Conservation (phyloP, 2,329 filamentous ascomycete genomes). For the Lasiodiplodia theobromae region DNA sequence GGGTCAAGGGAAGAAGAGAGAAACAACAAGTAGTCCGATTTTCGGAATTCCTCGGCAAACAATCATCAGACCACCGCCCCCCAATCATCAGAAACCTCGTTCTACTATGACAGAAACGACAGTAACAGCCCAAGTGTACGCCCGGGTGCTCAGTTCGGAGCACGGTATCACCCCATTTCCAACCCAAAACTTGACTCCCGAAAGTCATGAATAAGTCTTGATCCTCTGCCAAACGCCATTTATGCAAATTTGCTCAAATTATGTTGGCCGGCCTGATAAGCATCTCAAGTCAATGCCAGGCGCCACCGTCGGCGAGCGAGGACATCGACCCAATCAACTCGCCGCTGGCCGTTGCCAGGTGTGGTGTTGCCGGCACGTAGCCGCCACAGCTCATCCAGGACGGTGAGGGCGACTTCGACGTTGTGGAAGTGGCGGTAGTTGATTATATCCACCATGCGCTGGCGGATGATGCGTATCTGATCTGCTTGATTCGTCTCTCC, state of each 20-base stretch:
- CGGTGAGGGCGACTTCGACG: slow-evolving; percentile 28
- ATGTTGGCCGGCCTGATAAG: not conserved
- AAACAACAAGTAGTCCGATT: slow-evolving; percentile 1
- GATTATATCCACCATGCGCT: slow-evolving; percentile 26
- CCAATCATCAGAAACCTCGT: not conserved
- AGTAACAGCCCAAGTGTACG: slow-evolving; percentile 6
- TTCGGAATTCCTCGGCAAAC: slow-evolving; percentile 8
- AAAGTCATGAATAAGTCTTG: not conserved
- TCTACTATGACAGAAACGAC: slow-evolving; percentile 3
- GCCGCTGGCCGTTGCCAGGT: not conserved
- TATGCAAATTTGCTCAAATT: not conserved
- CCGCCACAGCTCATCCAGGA: slow-evolving; percentile 29
- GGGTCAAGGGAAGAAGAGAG: not conserved
- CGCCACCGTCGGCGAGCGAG: slow-evolving; percentile 26
- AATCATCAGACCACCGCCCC: not conserved
- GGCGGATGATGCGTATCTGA: slow-evolving; percentile 27
- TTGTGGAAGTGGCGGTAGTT: slow-evolving; percentile 30
- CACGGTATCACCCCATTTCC: slow-evolving; percentile 20
- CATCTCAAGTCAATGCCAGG: slow-evolving; percentile 23
- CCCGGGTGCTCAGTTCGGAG: not conserved
- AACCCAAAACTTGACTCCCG: slow-evolving; percentile 6
- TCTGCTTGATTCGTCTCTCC: slow-evolving; percentile 23
- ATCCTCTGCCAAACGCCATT: slow-evolving; percentile 19
- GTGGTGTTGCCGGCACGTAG: slow-evolving; percentile 21
- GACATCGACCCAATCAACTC: slow-evolving; percentile 29